Evolutionary conservation across 768 basidiomycete species (phyloP), one percentile per base, ranked within the genome.

Genomic region (Tylopilus intermedius): DNA sequence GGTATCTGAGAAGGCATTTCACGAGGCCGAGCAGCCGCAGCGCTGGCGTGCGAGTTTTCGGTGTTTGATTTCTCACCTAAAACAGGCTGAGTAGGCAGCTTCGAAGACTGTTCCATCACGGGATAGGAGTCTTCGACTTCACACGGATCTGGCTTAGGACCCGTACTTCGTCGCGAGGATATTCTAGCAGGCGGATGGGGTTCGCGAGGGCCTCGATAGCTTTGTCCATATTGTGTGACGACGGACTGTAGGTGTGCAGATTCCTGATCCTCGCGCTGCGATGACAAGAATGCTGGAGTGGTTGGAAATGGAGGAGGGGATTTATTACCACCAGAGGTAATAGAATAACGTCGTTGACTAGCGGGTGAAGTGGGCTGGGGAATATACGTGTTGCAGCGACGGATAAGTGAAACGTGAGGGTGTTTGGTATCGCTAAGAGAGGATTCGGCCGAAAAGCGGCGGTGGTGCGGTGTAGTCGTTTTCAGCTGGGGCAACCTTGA

Each of bases 171-270:
- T 43, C 70, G 72, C 6, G 59, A 59, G 53, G 61, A 55, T 68
- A 71, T 59, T 66, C 61, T 59, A 5, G 71, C 66, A 22, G 64
- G 72, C 8, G 65, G 54, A 22, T 75, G 74, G 15, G 79, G 74
- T 3, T 79, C 78, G 27, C 72, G 70, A 41, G 74, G 75, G 47
- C 75, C 69, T 33, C 74, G 72, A 49, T 62, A 70, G 15, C 61
- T 61, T 29, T 65, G 61, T 44, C 54, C 60, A 35, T 57, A 37
- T 33, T 62, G 56, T 2, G 47, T 43, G 11, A 46, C 8, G 30
- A 56, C 21, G 13, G 39, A 14, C 21, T 22, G 49, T 30, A 37
- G 30, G 30, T 32, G 38, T n/a, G 50, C 27, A 8, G 48, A 35
- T 7, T 41, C 55, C 39, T 49, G 48, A 18, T 53, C 49, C 18